A percentile compares a stretch with the other conserved stretches of the same genome.
Conservation (phyloP, 1,284 basidiomycete genomes). For the Pseudozyma sp. region DNA sequence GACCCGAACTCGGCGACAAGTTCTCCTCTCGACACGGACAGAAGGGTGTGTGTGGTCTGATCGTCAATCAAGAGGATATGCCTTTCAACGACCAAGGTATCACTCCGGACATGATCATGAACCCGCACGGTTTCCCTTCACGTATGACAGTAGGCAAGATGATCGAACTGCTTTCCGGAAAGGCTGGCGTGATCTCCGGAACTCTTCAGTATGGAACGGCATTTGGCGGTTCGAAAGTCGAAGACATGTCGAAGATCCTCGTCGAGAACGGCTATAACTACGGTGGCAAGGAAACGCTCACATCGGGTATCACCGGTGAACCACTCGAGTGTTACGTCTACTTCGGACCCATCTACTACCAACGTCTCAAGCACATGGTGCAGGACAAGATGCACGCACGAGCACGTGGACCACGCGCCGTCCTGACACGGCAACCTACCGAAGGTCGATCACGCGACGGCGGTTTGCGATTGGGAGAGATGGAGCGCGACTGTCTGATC, state of each 20-base stretch:
- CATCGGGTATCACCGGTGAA: constrained; percentile 96
- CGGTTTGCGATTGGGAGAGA: constrained; percentile 95
- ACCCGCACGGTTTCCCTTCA: constrained; percentile 98
- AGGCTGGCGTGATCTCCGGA: constrained; percentile 81
- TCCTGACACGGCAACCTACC: constrained; percentile 95
- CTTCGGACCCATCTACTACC: constrained; percentile 99
- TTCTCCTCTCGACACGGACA: constrained; percentile 98
- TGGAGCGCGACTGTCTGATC: constrained; percentile 88
- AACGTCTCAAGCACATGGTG: constrained; percentile 74
- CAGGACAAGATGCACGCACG: constrained; percentile 99
- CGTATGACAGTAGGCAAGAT: constrained; percentile 99
- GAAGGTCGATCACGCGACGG: constrained; percentile 98
- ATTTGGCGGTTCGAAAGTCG: constrained; percentile 98
- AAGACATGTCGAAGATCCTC: constrained; percentile 95
- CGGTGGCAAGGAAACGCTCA: constrained; percentile 97
- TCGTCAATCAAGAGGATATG: constrained; percentile 98
- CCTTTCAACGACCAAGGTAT: constrained; percentile 99
- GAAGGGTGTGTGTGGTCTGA: constrained; percentile 98
- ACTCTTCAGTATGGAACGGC: constrained; percentile 91
- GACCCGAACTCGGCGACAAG: constrained; percentile 97
- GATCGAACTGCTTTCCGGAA: constrained; percentile 95
- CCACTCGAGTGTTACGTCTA: constrained; percentile 96
- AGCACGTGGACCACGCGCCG: constrained; percentile 89
- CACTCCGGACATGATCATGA: constrained; percentile 98
- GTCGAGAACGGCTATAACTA: constrained; percentile 97